Base-by-base conservation (phyloP, 2,329 filamentous ascomycete genomes). In the Exserohilum turcica region DNA sequence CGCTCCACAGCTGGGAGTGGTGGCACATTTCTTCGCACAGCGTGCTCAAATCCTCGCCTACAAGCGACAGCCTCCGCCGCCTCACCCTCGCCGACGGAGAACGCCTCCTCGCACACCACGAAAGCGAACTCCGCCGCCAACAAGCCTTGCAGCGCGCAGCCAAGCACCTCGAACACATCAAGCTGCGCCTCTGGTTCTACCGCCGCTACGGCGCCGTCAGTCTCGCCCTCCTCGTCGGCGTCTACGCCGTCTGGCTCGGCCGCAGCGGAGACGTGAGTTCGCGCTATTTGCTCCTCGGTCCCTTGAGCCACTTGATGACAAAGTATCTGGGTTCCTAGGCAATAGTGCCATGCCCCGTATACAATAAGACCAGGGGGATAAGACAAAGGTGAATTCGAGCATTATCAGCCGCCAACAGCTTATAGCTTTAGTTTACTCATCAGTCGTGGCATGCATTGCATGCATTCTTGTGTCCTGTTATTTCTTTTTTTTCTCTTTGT, bases 1-100 rank as follows among this genome's bases (percentile, higher is more conserved):
- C 78, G 0, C 78, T 99, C 6, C 82, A 80, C 6, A 76, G 74
- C 46, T 76, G 80, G 31, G 81, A 83, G 5, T 97, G 92, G 92
- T 79, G 80, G 56, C 76, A 75, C 13, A 87, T 99, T 54, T 92
- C 92, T 2, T 72, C 74, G 6, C 84, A 84, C 54, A 97, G 92
- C 71, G 91, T 91, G 6, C 82, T 99, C 46, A 97, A 96, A 74
- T 96, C 92, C 1, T 89, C 89, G 0, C 81, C 84, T 10, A 78
- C 83, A 66, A 69, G 80, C 43, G 70, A 78, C 37, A 72, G 72
- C 32, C 79, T 83, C 42, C 72, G 79, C 5, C 72, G 73, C 24
- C 85, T 91, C 69, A 84, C 81, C 0, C 74, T 90, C 29, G 75
- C 82, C 27, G 84, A 93, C 35, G 93, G 91, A 2, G 79, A 86